Evolutionary conservation across 2,329 filamentous ascomycete genomes (phyloP), one percentile per base, ranked within the genome.

Genomic region (Claviceps pazoutovae): DNA sequence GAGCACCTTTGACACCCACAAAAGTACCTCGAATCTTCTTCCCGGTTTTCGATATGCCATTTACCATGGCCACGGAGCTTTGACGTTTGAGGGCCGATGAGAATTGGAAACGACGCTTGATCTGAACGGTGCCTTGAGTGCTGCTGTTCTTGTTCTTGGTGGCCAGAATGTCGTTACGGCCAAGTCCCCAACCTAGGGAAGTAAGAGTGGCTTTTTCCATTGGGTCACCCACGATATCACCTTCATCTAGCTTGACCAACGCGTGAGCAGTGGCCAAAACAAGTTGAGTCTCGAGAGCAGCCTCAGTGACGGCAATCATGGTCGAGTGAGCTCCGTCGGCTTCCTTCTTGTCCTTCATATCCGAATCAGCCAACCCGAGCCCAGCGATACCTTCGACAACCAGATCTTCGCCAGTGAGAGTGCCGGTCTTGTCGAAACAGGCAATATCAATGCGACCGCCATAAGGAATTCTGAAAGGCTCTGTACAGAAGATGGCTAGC

Each of bases 371-470:
- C 30, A 96, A 76, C 13, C 80, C 83, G 30, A 97, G 77, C 16
- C 93, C 93, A 55, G 93, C 93, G 66, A 98, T 91, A 62, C 93
- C 93, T 65, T 98, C 91, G 19, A 98, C 93, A 11, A 98, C 89
- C 44, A 98, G 75, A 64, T 98, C 91, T 66, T 98, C 93, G 48
- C 93, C 93, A 39, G 93, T 98, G 54, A 98, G 71, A 1, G 93
- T 98, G 58, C 93, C 93, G 13, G 93, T 98, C 75, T 98, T 98
- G 70, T 98, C 93, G 59, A 98, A 98, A 72, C 93, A 98, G 56
- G 93, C 90, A 51, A 98, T 79, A 66, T 98, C 94, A 54, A 98
- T 86, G 57, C 93, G 87, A 36, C 93, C 93, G 58, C 90, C 94
- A 60, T 86, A 97, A 0, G 94, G 94, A 61, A 98, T 98, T 52